phyloP scores from a whole-genome alignment of 257 asterid genomes.

The Cruciata laevipes region DNA sequence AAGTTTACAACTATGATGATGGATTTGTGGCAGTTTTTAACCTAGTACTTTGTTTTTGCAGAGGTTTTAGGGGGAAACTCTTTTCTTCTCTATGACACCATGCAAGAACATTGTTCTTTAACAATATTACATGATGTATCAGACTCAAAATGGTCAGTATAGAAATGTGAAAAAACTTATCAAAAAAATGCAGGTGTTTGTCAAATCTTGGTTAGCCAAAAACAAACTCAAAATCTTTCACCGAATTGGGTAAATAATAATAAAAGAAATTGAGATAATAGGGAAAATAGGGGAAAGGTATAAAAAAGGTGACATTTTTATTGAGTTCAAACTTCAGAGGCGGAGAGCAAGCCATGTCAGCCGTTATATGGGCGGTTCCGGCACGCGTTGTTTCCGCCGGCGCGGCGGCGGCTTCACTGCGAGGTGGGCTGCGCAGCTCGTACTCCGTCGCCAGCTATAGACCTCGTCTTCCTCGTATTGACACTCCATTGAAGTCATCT shows the following conservation, averaged over 20 bases:
- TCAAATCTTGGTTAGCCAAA: too few relatives aligned
- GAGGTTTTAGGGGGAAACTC: neutral
- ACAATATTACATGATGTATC: neutral
- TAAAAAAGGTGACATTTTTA: neutral
- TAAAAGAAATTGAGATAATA: neutral
- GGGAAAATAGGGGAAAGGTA: conserved; percentile 3
- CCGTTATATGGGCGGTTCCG: conserved; percentile 29
- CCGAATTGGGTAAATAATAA: neutral
- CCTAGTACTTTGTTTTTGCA: neutral
- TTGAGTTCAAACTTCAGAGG: conserved; percentile 6
- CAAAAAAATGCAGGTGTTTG: neutral
- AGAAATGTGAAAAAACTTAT: neutral
- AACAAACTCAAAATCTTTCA: neutral
- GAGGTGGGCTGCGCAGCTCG: conserved; percentile 27
- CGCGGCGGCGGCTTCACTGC: conserved; percentile 25
- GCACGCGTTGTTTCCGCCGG: conserved; percentile 37
- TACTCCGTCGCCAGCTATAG: conserved; percentile 20
- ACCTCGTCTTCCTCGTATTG: conserved; percentile 20
- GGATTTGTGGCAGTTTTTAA: neutral
- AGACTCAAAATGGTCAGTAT: neutral
- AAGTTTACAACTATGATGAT: too few relatives aligned
- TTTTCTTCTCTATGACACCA: too few relatives aligned
- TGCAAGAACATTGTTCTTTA: too few relatives aligned
- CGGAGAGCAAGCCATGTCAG: neutral
- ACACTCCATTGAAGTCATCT: conserved; percentile 39